Evolutionary conservation across 2,329 filamentous ascomycete species (phyloP).

Genomic region (Botryotinia convoluta): DNA sequence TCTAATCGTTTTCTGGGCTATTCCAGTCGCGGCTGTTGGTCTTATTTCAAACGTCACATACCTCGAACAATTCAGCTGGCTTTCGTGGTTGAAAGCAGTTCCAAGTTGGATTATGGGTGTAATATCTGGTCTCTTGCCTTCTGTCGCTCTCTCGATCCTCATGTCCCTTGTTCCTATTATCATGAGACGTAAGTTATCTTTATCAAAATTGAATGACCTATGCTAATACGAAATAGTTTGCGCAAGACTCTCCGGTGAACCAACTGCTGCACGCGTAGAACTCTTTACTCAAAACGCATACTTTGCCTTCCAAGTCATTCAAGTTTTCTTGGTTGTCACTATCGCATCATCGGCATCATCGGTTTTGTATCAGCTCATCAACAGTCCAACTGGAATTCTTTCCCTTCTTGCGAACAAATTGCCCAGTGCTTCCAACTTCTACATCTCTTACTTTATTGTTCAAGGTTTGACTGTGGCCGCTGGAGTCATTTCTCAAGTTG

Average conservation of each 20-base stretch:
- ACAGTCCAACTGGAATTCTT: slow-evolving; percentile 61
- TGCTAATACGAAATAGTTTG: slow-evolving; percentile 51
- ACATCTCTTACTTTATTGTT: slow-evolving; percentile 90
- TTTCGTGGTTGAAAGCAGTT: slow-evolving; percentile 70
- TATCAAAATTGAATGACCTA: neutral
- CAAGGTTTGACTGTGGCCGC: slow-evolving; percentile 82
- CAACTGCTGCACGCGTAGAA: slow-evolving; percentile 76
- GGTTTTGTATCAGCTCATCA: slow-evolving; percentile 59
- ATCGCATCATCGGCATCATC: slow-evolving; percentile 76
- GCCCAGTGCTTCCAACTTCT: slow-evolving; percentile 87
- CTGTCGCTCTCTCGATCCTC: slow-evolving; percentile 73
- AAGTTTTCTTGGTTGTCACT: slow-evolving; percentile 88
- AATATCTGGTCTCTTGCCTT: slow-evolving; percentile 79
- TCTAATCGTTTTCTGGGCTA: slow-evolving; percentile 83
- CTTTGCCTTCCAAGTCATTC: slow-evolving; percentile 86
- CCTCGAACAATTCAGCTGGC: slow-evolving; percentile 63
- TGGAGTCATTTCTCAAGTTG: slow-evolving; percentile 69
- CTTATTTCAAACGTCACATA: slow-evolving; percentile 79
- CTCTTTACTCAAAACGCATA: slow-evolving; percentile 88
- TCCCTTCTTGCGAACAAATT: slow-evolving; percentile 68
- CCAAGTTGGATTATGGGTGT: slow-evolving; percentile 74
- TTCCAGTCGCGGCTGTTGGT: slow-evolving; percentile 75
- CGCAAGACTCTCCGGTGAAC: slow-evolving; percentile 76
- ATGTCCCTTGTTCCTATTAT: slow-evolving; percentile 84
- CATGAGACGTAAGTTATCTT: slow-evolving; percentile 61